Evolutionary conservation across 106 monocot genomes (phyloP), one percentile per base, ranked within the genome.

Genomic region (Gastrodia elata): DNA sequence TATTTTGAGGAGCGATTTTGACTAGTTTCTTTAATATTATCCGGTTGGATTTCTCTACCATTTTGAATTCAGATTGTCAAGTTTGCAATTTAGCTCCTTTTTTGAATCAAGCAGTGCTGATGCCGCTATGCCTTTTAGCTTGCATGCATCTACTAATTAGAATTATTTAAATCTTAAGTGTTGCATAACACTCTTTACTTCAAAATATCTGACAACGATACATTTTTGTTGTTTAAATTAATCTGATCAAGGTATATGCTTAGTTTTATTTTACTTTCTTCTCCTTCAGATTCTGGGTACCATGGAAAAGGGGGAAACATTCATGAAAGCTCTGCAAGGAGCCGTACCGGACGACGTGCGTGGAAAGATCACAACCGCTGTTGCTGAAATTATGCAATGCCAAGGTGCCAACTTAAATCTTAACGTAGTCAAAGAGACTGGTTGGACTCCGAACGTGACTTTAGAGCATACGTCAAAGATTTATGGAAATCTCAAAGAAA

Each of bases 301-400:
- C 13, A 83, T 91, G 76, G 88, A 81, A 74, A 83, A 82, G 57
- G 98, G 98, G 76, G 88, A 98, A 71, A 88, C 91, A 10, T 82
- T 98, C n/a, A 77, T 98, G 85, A 98, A 84, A 79, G 93, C 98
- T 80, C 75, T 98, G 28, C 65, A 98, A 77, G 88, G 76, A 73
- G 88, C 93, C 65, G 93, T 98, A 14, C 98, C 98, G 35, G 98
- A 93, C 44, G 87, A 98, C 78, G 93, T 98, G 28, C 85, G 93
- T 67, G 93, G 91, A 76, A 98, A 89, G 76, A 88, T 98, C 36
- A 89, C 83, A 70, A 65, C 61, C 71, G 81, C 85, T 68, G 82
- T 87, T 74, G 76, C 83, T 80, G 83, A 84, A 46, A 98, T 93
- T 75, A 49, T 93, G 41, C 88, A 83, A 70, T 74, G 81, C 68